Evolutionary conservation across 1,284 basidiomycete species (phyloP).

Genomic region (Ceratobasidium papillatum): DNA sequence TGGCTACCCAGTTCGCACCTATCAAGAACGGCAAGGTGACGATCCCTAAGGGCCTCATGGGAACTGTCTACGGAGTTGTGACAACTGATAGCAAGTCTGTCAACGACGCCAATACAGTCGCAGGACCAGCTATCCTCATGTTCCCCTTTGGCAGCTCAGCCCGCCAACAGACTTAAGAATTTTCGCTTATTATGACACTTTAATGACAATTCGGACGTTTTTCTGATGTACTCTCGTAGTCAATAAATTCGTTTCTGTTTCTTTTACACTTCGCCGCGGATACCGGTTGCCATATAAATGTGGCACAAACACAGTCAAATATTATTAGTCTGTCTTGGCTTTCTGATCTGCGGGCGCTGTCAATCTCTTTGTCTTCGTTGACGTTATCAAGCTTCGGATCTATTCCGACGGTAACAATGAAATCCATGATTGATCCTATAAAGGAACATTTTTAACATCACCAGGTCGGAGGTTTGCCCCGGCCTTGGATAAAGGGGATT

Average conservation of each 20-base stretch:
- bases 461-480: neutral
- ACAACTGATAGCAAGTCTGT: conserved; percentile 49
- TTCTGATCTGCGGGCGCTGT: neutral
- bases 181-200: too few relatives aligned
- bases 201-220: too few relatives aligned
- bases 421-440: neutral
- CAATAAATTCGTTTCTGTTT: neutral
- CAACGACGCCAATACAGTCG: conserved; percentile 53
- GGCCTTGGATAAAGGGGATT: too few relatives aligned
- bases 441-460: neutral
- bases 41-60: conserved; percentile 53
- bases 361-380: neutral
- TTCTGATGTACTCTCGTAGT: neutral
- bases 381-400: neutral
- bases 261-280: neutral
- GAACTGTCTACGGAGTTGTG: conserved; percentile 55
- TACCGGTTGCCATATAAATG: neutral
- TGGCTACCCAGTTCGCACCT: conserved; percentile 50
- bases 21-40: conserved; percentile 51
- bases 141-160: conserved; percentile 28
- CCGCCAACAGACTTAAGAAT: conserved; percentile 1
- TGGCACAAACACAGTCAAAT: neutral
- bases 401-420: neutral
- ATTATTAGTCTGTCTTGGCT: neutral
- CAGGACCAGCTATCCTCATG: conserved; percentile 51